phyloP scores from a whole-genome alignment of 2,329 filamentous ascomycete species.

The Beauveria bassiana region DNA sequence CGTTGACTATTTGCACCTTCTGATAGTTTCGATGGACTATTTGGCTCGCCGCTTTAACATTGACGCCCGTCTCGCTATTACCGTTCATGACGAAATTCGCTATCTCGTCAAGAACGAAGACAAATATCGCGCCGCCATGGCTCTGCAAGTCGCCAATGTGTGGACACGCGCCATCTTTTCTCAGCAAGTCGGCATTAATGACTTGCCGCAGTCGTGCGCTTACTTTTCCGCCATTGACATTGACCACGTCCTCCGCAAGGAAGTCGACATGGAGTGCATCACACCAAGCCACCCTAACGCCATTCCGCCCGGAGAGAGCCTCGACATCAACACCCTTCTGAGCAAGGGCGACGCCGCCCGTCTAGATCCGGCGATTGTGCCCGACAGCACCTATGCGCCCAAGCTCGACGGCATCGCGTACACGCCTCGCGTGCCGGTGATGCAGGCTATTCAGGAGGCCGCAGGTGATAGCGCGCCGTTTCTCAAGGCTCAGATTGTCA shows the following conservation, averaged over 20 bases:
- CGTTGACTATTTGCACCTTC: slow-evolving; percentile 90
- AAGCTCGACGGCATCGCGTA: slow-evolving; percentile 58
- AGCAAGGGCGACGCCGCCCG: slow-evolving; percentile 60
- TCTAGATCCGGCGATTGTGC: slow-evolving; percentile 58
- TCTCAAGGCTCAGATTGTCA: slow-evolving; percentile 77
- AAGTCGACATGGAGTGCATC: slow-evolving; percentile 95
- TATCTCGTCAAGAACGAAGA: slow-evolving; percentile 83
- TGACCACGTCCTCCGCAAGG: slow-evolving; percentile 90
- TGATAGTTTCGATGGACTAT: slow-evolving; percentile 93
- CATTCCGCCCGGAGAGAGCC: slow-evolving; percentile 77
- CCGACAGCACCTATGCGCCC: slow-evolving; percentile 45
- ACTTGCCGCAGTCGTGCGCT: slow-evolving; percentile 87
- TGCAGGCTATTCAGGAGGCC: slow-evolving; percentile 57
- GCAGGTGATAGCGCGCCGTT: slow-evolving; percentile 48
- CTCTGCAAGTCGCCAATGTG: slow-evolving; percentile 84
- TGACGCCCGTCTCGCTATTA: slow-evolving; percentile 77
- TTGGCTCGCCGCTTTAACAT: slow-evolving; percentile 79
- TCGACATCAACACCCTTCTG: slow-evolving; percentile 76
- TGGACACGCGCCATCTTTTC: slow-evolving; percentile 98
- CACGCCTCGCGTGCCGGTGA: slow-evolving; percentile 65
- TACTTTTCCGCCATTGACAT: slow-evolving; percentile 96
- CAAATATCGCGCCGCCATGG: slow-evolving; percentile 84
- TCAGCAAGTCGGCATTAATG: slow-evolving; percentile 92
- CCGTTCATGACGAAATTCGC: slow-evolving; percentile 94
- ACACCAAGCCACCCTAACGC: slow-evolving; percentile 75